These are phyloP conservation scores for Wickerhamiella australiensis DNA, from an alignment of 805 yeast genomes.

Conservation along the genomic window DNA sequence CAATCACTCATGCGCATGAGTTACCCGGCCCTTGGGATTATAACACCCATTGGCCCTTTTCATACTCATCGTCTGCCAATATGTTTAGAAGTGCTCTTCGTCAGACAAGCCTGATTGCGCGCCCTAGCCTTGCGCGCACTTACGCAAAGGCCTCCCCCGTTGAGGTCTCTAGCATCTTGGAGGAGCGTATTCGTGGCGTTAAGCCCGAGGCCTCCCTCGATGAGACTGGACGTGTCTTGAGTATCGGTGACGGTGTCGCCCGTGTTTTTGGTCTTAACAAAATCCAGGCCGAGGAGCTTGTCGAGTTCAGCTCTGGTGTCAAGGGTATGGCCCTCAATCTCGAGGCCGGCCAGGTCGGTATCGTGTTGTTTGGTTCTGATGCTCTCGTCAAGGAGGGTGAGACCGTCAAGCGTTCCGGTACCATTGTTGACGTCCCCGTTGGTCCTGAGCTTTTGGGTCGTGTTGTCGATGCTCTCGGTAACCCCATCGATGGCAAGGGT, in stretches of 20 bases:
- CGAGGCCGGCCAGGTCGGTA: constrained; percentile 99
- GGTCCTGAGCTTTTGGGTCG: constrained; percentile 98
- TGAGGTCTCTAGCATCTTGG: constrained; percentile 97
- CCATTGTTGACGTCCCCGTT: constrained; percentile 97
- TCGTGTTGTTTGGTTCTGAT: constrained; percentile 98
- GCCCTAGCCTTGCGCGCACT: constrained; percentile 57
- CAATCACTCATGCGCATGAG: constrained; percentile 1
- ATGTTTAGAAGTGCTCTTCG: constrained; percentile 34
- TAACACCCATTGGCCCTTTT: constrained; percentile 12
- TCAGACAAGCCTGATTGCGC: constrained; percentile 29
- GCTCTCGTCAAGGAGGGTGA: constrained; percentile 98
- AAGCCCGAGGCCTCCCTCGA: constrained; percentile 93
- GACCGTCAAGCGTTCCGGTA: constrained; percentile 98
- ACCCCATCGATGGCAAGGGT: constrained; percentile 99
- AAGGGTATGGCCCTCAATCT: constrained; percentile 99
- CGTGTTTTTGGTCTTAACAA: constrained; percentile 99
- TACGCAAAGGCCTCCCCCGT: constrained; percentile 98
- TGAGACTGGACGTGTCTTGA: constrained; percentile 98
- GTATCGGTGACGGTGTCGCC: constrained; percentile 99
- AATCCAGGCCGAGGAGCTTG: constrained; percentile 99
- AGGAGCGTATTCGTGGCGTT: constrained; percentile 98
- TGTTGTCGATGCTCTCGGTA: constrained; percentile 98
- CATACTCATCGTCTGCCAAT: constrained; percentile 11
- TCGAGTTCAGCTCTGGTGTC: constrained; percentile 98
- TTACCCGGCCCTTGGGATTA: constrained; percentile 10